Percentiles rank a stretch among this genome's conserved stretches.
These are phyloP conservation scores for Thuja plicata DNA, from an alignment of 83 land plant species.

Conservation along the genomic window DNA sequence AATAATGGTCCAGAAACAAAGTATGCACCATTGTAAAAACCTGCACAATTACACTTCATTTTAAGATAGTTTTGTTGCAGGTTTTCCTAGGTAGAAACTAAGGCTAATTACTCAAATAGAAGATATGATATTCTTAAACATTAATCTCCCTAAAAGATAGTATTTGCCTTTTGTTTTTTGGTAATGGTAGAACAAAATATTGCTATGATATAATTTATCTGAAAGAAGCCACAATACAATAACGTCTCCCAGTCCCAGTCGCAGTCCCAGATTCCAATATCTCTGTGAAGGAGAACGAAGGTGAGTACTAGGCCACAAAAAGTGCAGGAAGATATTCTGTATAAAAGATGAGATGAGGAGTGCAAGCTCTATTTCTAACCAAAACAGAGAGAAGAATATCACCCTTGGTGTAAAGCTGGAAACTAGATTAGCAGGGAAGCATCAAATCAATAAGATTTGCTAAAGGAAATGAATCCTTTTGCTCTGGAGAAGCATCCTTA, in stretches of 20 bases:
- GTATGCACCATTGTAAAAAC: not conserved
- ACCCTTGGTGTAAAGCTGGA: too few relatives aligned
- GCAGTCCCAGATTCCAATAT: too few relatives aligned
- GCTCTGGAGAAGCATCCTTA: not conserved
- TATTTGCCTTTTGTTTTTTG: too few relatives aligned
- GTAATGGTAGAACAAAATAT: too few relatives aligned
- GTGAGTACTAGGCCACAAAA: too few relatives aligned
- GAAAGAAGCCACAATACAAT: too few relatives aligned
- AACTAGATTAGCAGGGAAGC: not conserved
- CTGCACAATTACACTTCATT: fast-evolving
- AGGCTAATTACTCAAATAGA: too few relatives aligned
- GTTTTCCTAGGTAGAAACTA: too few relatives aligned
- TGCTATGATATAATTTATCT: not conserved
- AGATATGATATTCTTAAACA: too few relatives aligned
- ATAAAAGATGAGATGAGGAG: not conserved
- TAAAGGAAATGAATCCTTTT: not conserved
- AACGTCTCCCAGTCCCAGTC: too few relatives aligned
- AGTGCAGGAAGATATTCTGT: not conserved
- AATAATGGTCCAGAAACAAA: not conserved
- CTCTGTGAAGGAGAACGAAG: too few relatives aligned
- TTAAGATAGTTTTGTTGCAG: too few relatives aligned
- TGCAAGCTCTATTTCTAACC: not conserved
- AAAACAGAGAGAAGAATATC: not conserved
- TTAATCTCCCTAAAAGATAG: not conserved
- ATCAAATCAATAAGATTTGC: not conserved